These are phyloP conservation scores for Botrytis galanthina DNA, from an alignment of 2,329 filamentous ascomycete species.

Conservation along the genomic window DNA sequence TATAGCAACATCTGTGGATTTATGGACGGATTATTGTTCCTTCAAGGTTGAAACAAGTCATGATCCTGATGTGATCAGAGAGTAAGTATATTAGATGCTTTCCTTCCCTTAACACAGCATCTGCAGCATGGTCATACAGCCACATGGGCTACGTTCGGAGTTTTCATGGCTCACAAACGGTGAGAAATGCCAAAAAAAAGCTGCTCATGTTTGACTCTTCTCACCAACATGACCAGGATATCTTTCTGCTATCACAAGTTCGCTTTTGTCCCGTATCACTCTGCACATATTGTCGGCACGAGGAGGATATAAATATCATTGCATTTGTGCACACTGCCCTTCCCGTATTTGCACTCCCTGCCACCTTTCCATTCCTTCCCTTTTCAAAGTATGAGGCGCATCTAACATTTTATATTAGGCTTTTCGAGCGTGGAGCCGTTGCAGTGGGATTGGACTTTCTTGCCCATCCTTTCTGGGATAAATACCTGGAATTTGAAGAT, in stretches of 20 bases:
- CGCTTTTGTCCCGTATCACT: constrained; percentile 43
- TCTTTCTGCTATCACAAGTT: constrained; percentile 49
- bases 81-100: constrained; percentile 84
- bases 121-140: constrained; percentile 40
- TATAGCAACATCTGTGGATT: constrained; percentile 88
- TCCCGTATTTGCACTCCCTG: constrained; percentile 61
- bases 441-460: constrained; percentile 91
- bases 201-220: constrained; percentile 57
- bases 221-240: constrained; percentile 65
- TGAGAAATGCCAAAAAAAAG: constrained; percentile 69
- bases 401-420: constrained; percentile 50
- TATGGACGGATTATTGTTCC: constrained; percentile 95
- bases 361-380: constrained; percentile 39
- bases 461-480: constrained; percentile 97
- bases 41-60: constrained; percentile 99
- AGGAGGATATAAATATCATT: constrained; percentile 48
- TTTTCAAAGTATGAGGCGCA: constrained; percentile 21
- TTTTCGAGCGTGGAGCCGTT: constrained; percentile 86
- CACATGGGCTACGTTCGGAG: constrained; percentile 30
- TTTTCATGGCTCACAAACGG: constrained; percentile 54
- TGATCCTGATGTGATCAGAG: constrained; percentile 91
- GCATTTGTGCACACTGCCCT: constrained; percentile 52
- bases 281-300: constrained; percentile 41
- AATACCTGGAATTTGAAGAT: constrained; percentile 96
- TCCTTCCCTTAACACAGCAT: constrained; percentile 62